Conservation (phyloP, 176 grass and related monocot species). For the Aegilops tauschii region DNA sequence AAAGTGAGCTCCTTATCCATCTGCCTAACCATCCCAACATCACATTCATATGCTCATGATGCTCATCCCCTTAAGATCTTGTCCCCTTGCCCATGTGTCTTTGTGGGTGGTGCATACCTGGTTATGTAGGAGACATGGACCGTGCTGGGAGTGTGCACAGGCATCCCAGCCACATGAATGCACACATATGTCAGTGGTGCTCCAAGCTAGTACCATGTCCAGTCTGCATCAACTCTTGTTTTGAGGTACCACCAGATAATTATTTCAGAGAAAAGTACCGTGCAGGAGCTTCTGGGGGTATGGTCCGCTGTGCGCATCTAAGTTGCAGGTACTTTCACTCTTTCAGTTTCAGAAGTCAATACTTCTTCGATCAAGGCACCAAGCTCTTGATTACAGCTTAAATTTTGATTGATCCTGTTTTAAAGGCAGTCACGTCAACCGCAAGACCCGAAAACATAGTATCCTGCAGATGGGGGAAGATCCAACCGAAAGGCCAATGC, state of each 20-base stretch:
- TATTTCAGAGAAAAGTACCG: not conserved
- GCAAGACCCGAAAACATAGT: not conserved
- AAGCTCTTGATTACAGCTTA: not conserved
- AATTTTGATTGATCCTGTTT: constrained; percentile 20
- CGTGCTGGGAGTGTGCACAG: not conserved
- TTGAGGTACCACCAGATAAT: not conserved
- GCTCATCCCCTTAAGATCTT: constrained; percentile 15
- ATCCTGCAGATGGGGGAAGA: constrained; percentile 16
- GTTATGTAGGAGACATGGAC: constrained; percentile 14
- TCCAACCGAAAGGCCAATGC: constrained; percentile 5
- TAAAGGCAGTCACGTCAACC: not conserved
- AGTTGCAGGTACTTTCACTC: constrained; percentile 6
- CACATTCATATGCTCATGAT: constrained; percentile 24
- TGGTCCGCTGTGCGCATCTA: not conserved
- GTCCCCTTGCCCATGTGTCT: constrained; percentile 21
- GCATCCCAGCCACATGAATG: constrained; percentile 18
- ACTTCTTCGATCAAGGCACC: not conserved
- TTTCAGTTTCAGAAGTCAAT: not conserved
- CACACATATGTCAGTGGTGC: not conserved
- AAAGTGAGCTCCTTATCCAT: constrained; percentile 27
- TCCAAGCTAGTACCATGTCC: not conserved
- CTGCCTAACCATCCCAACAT: constrained; percentile 26
- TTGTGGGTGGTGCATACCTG: constrained; percentile 23
- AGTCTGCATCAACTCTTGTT: constrained; percentile 19
- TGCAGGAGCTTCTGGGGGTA: constrained; percentile 12